Base-by-base conservation (phyloP, 208 protist species). In the Leishmania tropica region DNA sequence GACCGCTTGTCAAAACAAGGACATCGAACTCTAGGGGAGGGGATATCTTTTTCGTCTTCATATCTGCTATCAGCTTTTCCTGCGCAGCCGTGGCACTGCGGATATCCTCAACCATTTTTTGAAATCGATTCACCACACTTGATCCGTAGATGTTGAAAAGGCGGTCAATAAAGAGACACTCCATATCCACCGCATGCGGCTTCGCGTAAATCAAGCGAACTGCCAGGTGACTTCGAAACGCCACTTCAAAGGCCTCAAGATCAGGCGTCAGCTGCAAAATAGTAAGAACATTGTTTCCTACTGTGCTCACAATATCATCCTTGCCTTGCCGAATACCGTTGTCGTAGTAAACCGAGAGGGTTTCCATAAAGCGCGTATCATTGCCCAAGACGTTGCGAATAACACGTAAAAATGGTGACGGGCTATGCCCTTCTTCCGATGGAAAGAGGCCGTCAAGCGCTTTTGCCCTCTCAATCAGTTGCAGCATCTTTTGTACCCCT, bases 81-180 rank as follows among this genome's bases (percentile, higher is more conserved):
- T 89, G 80, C 11, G 72, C 77, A 35, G 67, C 42, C 0, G 65
- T 81, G 58, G 81, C 80, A 78, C 74, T 86, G 28, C 85, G 83
- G 53, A 86, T 81, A 75, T 96, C 93, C 67, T 86, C 87, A 0
- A 96, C 81, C 92, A 97, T 95, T 70, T 87, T 88, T 56, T 95
- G 88, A 58, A 96, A 78, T 35, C 91, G 86, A 78, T 90, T 93
- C 37, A 91, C 89, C 45, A 87, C 68, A 35, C 86, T 85, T 4
- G 89, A 78, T 35, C 88, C 88, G 76, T 84, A 88, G 79, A 93
- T 85, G 65, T 84, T 81, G 51, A 85, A 87, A 78, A 96, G 77
- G 24, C 86, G 73, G 19, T 89, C 85, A 65, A 93, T 90, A 70
- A 94, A 93, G 51, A 75, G 54, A 53, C 74, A 84, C 79, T 95